phyloP scores from a whole-genome alignment of 768 basidiomycete genomes.

The Cyclocybe aegerita region DNA sequence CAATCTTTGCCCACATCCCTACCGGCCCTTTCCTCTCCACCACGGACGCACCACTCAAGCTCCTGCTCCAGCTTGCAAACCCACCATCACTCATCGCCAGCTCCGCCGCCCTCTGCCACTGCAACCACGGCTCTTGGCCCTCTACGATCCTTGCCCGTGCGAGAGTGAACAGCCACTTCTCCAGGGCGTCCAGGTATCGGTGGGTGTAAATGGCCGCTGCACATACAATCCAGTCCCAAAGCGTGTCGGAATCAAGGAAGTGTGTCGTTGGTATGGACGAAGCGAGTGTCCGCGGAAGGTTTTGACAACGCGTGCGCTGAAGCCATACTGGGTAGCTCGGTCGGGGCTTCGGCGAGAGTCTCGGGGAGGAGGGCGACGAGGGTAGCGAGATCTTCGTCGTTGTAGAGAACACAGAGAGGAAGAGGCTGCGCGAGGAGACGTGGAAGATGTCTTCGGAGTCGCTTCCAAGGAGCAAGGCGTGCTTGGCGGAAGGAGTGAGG shows the following conservation, averaged over 20 bases:
- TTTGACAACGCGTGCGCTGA: conserved; percentile 11
- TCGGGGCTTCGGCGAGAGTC: neutral
- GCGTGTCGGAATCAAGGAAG: conserved; percentile 18
- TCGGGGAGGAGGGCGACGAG: too few relatives aligned
- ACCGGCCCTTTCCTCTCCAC: too few relatives aligned
- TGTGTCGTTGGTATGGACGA: conserved; percentile 15
- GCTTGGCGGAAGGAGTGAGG: conserved; percentile 34
- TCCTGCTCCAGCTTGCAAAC: too few relatives aligned
- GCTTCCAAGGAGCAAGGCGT: conserved; percentile 40
- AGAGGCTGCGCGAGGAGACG: conserved; percentile 34
- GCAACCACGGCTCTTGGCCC: conserved; percentile 56
- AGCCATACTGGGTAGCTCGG: conserved; percentile 5
- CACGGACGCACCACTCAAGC: too few relatives aligned
- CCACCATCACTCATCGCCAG: neutral
- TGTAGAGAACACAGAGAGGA: conserved; percentile 32
- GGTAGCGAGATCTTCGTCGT: neutral
- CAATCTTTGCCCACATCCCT: neutral
- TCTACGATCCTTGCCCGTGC: conserved; percentile 45
- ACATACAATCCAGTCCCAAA: conserved; percentile 15
- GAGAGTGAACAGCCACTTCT: conserved; percentile 35
- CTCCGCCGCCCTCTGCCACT: conserved; percentile 40
- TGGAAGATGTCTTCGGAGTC: conserved; percentile 37
- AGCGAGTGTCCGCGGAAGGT: conserved; percentile 5
- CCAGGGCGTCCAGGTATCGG: conserved; percentile 30
- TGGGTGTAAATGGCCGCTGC: conserved; percentile 4